phyloP scores from a whole-genome alignment of 805 yeast species.

The Teunomyces barrocoloradensis region DNA sequence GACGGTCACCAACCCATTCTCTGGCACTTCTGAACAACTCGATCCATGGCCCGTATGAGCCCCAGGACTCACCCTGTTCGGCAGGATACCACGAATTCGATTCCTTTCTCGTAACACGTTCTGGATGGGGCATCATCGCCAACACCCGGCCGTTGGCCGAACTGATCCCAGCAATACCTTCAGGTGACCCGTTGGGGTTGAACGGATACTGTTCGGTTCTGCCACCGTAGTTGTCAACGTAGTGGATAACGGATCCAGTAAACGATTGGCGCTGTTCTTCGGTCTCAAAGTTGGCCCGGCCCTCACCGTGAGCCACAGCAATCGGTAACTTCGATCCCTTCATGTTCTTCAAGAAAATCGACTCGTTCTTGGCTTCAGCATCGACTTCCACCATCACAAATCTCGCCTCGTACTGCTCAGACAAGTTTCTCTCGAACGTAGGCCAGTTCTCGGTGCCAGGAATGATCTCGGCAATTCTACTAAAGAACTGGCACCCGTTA shows the following conservation, averaged over 20 bases:
- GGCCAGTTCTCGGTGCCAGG: conserved; percentile 98
- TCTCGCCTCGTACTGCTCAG: conserved; percentile 97
- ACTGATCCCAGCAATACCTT: conserved; percentile 88
- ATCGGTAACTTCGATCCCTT: conserved; percentile 91
- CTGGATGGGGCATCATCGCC: conserved; percentile 99
- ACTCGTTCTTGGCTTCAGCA: conserved; percentile 45
- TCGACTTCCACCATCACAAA: conserved; percentile 82
- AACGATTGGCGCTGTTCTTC: conserved; percentile 46
- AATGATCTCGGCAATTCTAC: conserved; percentile 78
- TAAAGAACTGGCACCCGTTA: conserved; percentile 96
- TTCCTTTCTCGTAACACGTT: conserved; percentile 84
- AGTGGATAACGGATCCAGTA: conserved; percentile 62
- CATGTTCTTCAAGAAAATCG: conserved; percentile 84
- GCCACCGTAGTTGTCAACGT: conserved; percentile 87
- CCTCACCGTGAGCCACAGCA: conserved; percentile 99
- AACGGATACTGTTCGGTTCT: conserved; percentile 81
- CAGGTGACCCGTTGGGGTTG: conserved; percentile 95
- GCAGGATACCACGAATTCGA: conserved; percentile 88
- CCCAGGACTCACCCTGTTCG: conserved; percentile 61
- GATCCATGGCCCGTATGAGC: conserved; percentile 92
- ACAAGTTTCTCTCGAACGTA: conserved; percentile 80
- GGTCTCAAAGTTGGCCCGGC: conserved; percentile 71
- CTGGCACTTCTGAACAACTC: conserved; percentile 89
- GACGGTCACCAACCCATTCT: conserved; percentile 72
- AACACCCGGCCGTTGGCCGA: conserved; percentile 91